Evolutionary conservation across 2,329 filamentous ascomycete genomes (phyloP), one percentile per base, ranked within the genome.

Genomic region (Lachnellula suecica): DNA sequence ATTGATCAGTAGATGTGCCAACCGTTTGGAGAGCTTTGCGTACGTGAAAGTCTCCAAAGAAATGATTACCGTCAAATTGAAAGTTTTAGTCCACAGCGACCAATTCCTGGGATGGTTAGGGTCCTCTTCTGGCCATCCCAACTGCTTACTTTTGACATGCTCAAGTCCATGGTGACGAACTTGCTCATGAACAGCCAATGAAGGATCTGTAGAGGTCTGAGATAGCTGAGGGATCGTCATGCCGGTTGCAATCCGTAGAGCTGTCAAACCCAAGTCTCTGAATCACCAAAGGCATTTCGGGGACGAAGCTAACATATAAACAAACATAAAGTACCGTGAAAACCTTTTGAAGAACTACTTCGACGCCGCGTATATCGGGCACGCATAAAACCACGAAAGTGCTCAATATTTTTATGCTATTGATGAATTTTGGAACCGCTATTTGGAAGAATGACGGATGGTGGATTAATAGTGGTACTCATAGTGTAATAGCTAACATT

Each of bases 1-100:
- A 13, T 31, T 31, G 27, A 13, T 31, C 27, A 31, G 27, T 13
- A 31, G 13, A 8, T 31, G 27, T 13, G 7, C 27, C 27, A 31
- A 13, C 27, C 13, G 27, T 31, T 7, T 8, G 27, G 13, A 31
- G 8, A 13, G 27, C 7, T 51, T 49, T 31, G 57, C 58, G 17
- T 54, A 41, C 41, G 50, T 52, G 35, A 52, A n/a, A 23, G 47
- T 31, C 22, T 47, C 44, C 11, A 52, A 40, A 23, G 44, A 34
- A 19, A 52, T 47, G 13, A 52, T 41, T 17, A 52, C 19, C 9
- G 20, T 17, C 6, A 34, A 15, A 47, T 47, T 40, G 20, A 24
- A 40, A 22, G 10, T 7, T 17, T 47, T 47, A 9, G 20, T 40
- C 45, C 45, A 24, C 7, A 13, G 8, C 7, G 27, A 31, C 27